These are phyloP conservation scores for Platanus orientalis DNA, from an alignment of 164 flowering plant species.

Conservation along the genomic window DNA sequence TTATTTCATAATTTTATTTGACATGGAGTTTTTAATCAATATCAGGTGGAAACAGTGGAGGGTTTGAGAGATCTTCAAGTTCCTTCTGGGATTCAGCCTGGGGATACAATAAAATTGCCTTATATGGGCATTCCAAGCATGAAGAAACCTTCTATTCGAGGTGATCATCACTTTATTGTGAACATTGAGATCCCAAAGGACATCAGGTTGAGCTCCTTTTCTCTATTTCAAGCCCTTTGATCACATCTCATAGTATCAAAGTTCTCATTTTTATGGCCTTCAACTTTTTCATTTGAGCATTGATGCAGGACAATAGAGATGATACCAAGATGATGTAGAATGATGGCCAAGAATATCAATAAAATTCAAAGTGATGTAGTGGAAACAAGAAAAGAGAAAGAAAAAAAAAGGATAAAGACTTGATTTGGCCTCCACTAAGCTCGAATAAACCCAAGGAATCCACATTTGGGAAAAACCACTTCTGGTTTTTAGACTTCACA, in stretches of 20 bases:
- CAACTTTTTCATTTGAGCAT: neutral
- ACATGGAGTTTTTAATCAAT: slow-evolving; percentile 6
- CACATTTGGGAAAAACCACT: too few species aligned
- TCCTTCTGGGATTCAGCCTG: slow-evolving; percentile 87
- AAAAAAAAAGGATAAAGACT: too few species aligned
- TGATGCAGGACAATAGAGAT: too few species aligned
- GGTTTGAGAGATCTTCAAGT: slow-evolving; percentile 73
- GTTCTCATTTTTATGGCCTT: neutral
- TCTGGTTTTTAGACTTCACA: too few species aligned
- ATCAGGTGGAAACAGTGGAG: slow-evolving; percentile 84
- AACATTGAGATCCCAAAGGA: slow-evolving; percentile 68
- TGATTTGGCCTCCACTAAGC: too few species aligned
- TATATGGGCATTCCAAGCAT: slow-evolving; percentile 77
- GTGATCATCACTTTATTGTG: slow-evolving; percentile 81
- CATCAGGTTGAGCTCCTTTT: slow-evolving; percentile 48
- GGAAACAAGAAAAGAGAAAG: too few species aligned
- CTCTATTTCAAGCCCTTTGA: neutral
- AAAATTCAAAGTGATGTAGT: too few species aligned
- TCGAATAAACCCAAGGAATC: too few species aligned
- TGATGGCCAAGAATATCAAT: too few species aligned
- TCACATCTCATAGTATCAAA: neutral
- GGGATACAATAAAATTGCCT: slow-evolving; percentile 56
- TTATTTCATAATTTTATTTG: slow-evolving; percentile 7
- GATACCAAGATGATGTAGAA: too few species aligned
- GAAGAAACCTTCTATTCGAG: slow-evolving; percentile 62